Percentiles rank a stretch among this genome's conserved stretches.
phyloP scores from a whole-genome alignment of 306 rosid species.

The Gillenia trifoliata region DNA sequence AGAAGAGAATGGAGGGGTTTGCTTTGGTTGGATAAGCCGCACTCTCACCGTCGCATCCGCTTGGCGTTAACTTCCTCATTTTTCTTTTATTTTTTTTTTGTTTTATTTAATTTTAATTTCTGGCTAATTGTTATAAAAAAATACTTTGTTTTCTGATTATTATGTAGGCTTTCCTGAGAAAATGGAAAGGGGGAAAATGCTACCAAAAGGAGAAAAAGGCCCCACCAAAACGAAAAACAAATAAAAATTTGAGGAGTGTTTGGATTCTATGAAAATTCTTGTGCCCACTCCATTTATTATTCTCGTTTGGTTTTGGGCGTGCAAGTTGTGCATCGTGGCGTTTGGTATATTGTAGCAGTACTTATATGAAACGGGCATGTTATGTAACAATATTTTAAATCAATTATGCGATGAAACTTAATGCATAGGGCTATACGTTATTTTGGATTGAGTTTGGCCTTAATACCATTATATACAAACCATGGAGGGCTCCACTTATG shows the following conservation, averaged over 20 bases:
- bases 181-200: constrained; percentile 39
- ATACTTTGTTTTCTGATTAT: constrained; percentile 24
- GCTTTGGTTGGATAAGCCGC: constrained; percentile 84
- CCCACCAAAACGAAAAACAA: constrained; percentile 27
- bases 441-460: no score
- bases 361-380: neutral
- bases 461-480: constrained; percentile 7
- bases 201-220: constrained; percentile 2
- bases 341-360: constrained; percentile 24
- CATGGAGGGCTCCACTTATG: constrained; percentile 10
- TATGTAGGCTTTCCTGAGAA: constrained; percentile 49
- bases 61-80: constrained; percentile 74
- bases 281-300: constrained; percentile 19
- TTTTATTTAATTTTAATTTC: neutral
- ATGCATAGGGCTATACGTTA: neutral
- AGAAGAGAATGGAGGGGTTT: constrained; percentile 74
- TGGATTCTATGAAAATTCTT: constrained; percentile 42
- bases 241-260: constrained; percentile 43
- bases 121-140: constrained; percentile 24
- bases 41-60: constrained; percentile 88
- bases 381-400: neutral
- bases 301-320: neutral
- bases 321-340: constrained; percentile 38
- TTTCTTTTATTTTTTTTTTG: neutral
- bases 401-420: no score